Evolutionary conservation across 768 basidiomycete species (phyloP), one percentile per base, ranked within the genome.

Genomic region (Lactarius sanguifluus): DNA sequence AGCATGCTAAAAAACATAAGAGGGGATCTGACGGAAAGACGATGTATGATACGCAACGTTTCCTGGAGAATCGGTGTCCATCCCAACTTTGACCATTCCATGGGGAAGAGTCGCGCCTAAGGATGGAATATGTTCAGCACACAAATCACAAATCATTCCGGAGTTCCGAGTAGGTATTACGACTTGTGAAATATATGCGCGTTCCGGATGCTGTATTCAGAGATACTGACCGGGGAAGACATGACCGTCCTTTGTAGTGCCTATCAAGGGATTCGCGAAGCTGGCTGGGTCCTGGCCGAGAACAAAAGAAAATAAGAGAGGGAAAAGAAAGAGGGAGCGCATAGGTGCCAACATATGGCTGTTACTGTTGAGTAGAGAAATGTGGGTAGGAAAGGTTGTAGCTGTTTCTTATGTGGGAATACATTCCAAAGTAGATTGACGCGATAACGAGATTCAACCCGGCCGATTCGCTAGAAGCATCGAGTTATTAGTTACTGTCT

Each of bases 51-150:
- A 72, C 79, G 40, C 69, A 32, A 85, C 85, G 72, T 85, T 85
- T 71, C 81, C 83, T 3, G 85, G 84, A 15, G 85, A 85, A 70
- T 88, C 84, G 0, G 86, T 87, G 71, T 89, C 86, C 81, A 87
- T 83, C 8, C 86, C 87, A 2, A 77, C 81, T 76, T 89, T 89
- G 18, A 83, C 81, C 86, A 88, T 86, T n/a, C 87, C 86, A 75
- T 88, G 86, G 2, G 87, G 87, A 25, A 86, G 71, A 2, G 85
- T 87, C 0, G 85, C 86, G 52, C 87, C 86, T 86, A 55, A n/a
- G 38, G 25, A 15, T 4, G 18, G 34, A n/a, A n/a, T 58, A 13
- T n/a, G 5, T 16, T 58, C n/a, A 58, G 38, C 5, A 56, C 20
- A 56, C 55, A 58, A 18, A 20, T 36, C 23, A 8, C 38, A 23